Base-by-base conservation (phyloP, 2,329 filamentous ascomycete genomes). In the Sclerotinia spermophila region DNA sequence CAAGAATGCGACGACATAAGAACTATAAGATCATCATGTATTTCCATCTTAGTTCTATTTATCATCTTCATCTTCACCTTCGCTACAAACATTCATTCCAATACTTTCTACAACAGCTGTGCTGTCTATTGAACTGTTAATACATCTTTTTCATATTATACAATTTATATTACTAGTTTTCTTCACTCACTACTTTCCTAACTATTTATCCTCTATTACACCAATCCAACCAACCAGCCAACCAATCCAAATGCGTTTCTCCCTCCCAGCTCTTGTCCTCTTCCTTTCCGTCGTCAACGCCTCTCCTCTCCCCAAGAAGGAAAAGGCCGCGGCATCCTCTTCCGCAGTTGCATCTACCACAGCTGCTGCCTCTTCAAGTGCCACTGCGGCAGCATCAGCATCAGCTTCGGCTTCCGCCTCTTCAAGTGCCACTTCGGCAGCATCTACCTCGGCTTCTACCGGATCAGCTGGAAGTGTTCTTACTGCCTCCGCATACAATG, bases 401-500 rank as follows among this genome's bases (percentile, higher is more conserved):
- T 48, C 45, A 10, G 45, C 21, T 24, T 27, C 48, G 5, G 45
- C 24, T 10, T 10, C 24, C 24, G 45, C 24, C n/a, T 51, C 45
- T 8, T 51, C 45, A 15, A 40, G 71, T 45, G 64, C 68, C 72
- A 74, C 72, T n/a, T 59, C 69, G 27, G 40, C 67, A 67, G 67
- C 71, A 24, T 48, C 70, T 21, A 35, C 64, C 42, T 65, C 70
- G 55, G 72, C 65, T 38, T 66, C 70, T 1, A 71, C 74, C 1
- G 71, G 71, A 15, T 35, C 68, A 30, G 51, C 77, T 17, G 75
- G 76, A 19, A 76, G 74, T 21, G 79, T 82, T 42, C 79, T 82
- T 59, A 79, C 75, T 24, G 75, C 78, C 33, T 71, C 80, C 21
- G 77, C 79, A 64, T 86, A 84, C 76, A 77, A 84, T 71, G 78